phyloP scores from a whole-genome alignment of 1,284 basidiomycete species.

The Retiboletus flavoniger region DNA sequence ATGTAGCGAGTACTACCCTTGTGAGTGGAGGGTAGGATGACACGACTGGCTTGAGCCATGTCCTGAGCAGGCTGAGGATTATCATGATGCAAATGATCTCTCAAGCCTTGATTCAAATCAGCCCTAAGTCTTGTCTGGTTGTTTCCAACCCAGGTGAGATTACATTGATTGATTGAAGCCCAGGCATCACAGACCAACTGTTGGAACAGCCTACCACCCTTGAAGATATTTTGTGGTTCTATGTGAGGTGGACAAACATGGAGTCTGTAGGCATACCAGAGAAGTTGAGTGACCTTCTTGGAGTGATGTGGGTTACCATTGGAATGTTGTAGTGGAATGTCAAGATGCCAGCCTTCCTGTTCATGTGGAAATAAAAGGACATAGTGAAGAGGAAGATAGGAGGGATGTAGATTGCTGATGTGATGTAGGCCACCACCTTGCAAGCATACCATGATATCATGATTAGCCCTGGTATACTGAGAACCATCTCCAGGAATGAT shows the following conservation, averaged over 20 bases:
- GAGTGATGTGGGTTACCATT: neutral
- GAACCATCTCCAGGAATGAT: constrained; percentile 28
- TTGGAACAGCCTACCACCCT: constrained; percentile 41
- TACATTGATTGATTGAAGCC: no score
- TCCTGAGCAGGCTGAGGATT: constrained; percentile 1
- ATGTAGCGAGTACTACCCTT: constrained; percentile 1
- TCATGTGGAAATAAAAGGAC: constrained; percentile 41
- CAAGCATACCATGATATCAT: no score
- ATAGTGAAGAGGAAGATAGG: constrained; percentile 40
- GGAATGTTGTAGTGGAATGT: constrained; percentile 16
- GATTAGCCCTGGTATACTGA: neutral
- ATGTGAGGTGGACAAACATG: neutral
- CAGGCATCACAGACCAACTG: no score
- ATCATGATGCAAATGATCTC: constrained; percentile 29
- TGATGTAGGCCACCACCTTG: constrained; percentile 15
- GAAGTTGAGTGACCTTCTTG: constrained; percentile 18
- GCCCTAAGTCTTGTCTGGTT: no score
- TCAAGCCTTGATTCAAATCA: constrained; percentile 32
- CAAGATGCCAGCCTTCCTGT: constrained; percentile 28
- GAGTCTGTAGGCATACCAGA: constrained; percentile 16
- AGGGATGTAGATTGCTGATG: constrained; percentile 36
- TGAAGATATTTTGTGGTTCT: constrained; percentile 33
- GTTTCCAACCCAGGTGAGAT: no score
- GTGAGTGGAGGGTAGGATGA: constrained; percentile 2
- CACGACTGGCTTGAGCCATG: neutral